Base-by-base conservation (phyloP, 768 basidiomycete genomes). In the Termitomyces heimii region DNA sequence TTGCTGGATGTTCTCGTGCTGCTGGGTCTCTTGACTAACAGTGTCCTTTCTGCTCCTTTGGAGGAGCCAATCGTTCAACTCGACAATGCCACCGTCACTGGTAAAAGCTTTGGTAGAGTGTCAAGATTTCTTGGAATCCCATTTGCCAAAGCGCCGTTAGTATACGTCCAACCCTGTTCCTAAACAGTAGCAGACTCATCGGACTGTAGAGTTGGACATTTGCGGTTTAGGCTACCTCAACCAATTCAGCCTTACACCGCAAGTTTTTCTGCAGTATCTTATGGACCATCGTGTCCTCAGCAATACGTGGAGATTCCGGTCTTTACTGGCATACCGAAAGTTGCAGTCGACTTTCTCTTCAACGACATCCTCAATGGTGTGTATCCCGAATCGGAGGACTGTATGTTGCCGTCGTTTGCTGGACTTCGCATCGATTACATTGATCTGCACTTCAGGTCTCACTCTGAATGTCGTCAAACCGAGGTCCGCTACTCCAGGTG, bases 121-220 rank as follows among this genome's bases (percentile, higher is more conserved):
- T 65, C 74, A 10, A 71, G 73, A 56, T 84, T 79, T 62, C 66
- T 80, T 2, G 81, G 82, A 2, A 81, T 84, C 39, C 82, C 82
- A 1, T 84, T 79, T 54, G 82, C 80, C 14, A 59, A 76, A 63
- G 77, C 83, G 24, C 81, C 82, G 83, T 84, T 58, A 60, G 77
- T 64, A 0, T 56, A n/a, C 22, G 22, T 13, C 20, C n/a, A 14
- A 43, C 35, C 42, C 7, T 13, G 22, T 44, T 14, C 14, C 16
- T 14, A 9, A 47, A 24, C 3, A 20, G 35, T 34, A 35, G 10
- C 57, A 4, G 12, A 29, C 51, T 64, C 14, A 43, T 28, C 18
- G n/a, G 49, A 13, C 39, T 43, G 18, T 49, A 76, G 74, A 8
- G 63, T 72, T n/a, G 73, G 75, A 13, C 61, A 73, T 55, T 67